Evolutionary conservation across 805 yeast species (phyloP).

Genomic region (Ogataea salicorniae): DNA sequence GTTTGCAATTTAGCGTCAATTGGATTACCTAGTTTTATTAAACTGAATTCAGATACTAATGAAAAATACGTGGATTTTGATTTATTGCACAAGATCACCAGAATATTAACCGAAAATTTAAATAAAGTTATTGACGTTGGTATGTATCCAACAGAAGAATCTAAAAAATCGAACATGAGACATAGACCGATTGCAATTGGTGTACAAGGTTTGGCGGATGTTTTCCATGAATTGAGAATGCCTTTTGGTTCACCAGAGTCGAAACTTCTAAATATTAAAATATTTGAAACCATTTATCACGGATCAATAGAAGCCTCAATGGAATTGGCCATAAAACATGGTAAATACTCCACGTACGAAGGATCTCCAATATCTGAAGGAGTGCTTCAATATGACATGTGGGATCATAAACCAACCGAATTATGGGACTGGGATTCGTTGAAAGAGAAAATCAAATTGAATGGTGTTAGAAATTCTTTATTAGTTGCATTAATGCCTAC

Average conservation of each 20-base stretch:
- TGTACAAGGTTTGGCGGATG: slow-evolving; percentile 95
- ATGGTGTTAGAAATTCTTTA: slow-evolving; percentile 83
- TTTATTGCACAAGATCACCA: slow-evolving; percentile 68
- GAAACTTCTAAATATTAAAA: slow-evolving; percentile 66
- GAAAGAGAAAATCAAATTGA: slow-evolving; percentile 49
- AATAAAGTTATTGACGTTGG: slow-evolving; percentile 82
- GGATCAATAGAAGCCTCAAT: slow-evolving; percentile 84
- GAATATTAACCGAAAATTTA: slow-evolving; percentile 73
- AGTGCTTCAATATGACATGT: slow-evolving; percentile 76
- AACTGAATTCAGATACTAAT: slow-evolving; percentile 30
- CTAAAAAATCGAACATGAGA: slow-evolving; percentile 68
- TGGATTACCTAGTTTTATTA: slow-evolving; percentile 76
- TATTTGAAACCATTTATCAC: slow-evolving; percentile 94
- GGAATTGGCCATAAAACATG: slow-evolving; percentile 68
- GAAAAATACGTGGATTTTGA: slow-evolving; percentile 62
- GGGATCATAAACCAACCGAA: slow-evolving; percentile 75
- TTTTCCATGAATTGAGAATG: slow-evolving; percentile 69
- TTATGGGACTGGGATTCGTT: slow-evolving; percentile 83
- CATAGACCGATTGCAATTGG: slow-evolving; percentile 96
- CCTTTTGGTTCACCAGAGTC: slow-evolving; percentile 88
- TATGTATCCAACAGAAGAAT: slow-evolving; percentile 76
- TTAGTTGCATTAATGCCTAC: slow-evolving; percentile 97
- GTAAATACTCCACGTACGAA: slow-evolving; percentile 64
- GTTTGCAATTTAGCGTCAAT: slow-evolving; percentile 93
- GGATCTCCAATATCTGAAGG: slow-evolving; percentile 94